phyloP scores from a whole-genome alignment of 2,329 filamentous ascomycete species.

The Sporothrix phasma region DNA sequence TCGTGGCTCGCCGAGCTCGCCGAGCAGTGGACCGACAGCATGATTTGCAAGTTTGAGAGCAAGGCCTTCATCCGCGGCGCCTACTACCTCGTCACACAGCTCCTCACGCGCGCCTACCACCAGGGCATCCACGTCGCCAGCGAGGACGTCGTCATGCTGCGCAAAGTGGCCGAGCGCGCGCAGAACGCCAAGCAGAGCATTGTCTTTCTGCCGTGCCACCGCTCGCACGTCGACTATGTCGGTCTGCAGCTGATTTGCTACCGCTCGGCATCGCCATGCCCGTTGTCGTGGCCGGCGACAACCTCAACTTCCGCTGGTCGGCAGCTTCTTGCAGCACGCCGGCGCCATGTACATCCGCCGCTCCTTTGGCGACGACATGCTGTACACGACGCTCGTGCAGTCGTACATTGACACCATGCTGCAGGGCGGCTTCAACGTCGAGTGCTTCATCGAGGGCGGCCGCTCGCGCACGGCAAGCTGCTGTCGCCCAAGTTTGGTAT shows the following conservation, averaged over 20 bases:
- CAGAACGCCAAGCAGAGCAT: slow-evolving; percentile 86
- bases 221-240: slow-evolving; percentile 94
- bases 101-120: slow-evolving; percentile 87
- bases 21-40: slow-evolving; percentile 77
- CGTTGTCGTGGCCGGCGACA: slow-evolving; percentile 89
- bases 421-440: slow-evolving; percentile 85
- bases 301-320: slow-evolving; percentile 86
- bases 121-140: slow-evolving; percentile 95
- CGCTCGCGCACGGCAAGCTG: slow-evolving; percentile 90
- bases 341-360: slow-evolving; percentile 94
- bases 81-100: slow-evolving; percentile 80
- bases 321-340: slow-evolving; percentile 86
- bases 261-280: slow-evolving; percentile 79
- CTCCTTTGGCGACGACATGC: slow-evolving; percentile 80
- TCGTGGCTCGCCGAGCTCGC: slow-evolving; percentile 67
- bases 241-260: slow-evolving; percentile 94
- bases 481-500: slow-evolving; percentile 94
- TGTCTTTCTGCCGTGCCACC: slow-evolving; percentile 88
- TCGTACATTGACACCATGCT: slow-evolving; percentile 89
- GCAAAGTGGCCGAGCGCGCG: slow-evolving; percentile 73
- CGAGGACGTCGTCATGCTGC: slow-evolving; percentile 77
- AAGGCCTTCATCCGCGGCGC: slow-evolving; percentile 84
- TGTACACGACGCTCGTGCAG: slow-evolving; percentile 91
- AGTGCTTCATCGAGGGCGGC: slow-evolving; percentile 96
- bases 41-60: slow-evolving; percentile 99